Conservation (phyloP, 202 grass and related monocot species). For the Eragrostis tef region DNA sequence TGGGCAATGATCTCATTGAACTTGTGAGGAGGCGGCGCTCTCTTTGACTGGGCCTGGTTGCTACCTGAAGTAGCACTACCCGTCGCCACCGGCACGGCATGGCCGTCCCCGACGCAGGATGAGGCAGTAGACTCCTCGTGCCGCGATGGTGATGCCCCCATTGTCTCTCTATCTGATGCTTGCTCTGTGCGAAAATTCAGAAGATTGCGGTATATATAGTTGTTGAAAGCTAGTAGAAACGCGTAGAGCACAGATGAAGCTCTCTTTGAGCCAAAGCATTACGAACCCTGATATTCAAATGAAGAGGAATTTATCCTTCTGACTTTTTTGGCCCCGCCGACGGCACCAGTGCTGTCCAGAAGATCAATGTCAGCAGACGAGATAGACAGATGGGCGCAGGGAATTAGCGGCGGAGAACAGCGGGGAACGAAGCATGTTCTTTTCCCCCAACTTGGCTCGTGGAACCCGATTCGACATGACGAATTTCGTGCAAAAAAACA, state of each 20-base stretch:
- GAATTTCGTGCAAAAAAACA: neutral
- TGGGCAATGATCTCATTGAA: constrained; percentile 44
- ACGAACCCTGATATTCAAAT: neutral
- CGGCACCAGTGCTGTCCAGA: constrained; percentile 23
- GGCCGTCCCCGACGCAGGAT: neutral
- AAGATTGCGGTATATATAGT: neutral
- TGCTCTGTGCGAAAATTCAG: neutral
- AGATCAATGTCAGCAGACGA: neutral
- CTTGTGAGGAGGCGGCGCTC: constrained; percentile 50
- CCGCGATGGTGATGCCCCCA: constrained; percentile 42
- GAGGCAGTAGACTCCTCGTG: constrained; percentile 22
- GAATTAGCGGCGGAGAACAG: constrained; percentile 5
- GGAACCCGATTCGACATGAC: constrained; percentile 41
- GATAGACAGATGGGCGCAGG: neutral
- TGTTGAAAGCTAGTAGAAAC: neutral
- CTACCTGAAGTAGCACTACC: neutral
- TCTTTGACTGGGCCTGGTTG: constrained; percentile 51
- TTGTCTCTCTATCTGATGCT: neutral
- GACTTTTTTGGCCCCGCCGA: constrained; percentile 1
- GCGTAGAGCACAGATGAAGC: neutral
- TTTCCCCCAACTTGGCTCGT: constrained; percentile 26
- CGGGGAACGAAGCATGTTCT: neutral
- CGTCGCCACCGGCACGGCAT: neutral
- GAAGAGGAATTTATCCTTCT: constrained; percentile 18
- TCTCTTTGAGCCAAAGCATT: neutral